Evolutionary conservation across 768 basidiomycete genomes (phyloP).

Genomic region (Panaeolus cyanescens): DNA sequence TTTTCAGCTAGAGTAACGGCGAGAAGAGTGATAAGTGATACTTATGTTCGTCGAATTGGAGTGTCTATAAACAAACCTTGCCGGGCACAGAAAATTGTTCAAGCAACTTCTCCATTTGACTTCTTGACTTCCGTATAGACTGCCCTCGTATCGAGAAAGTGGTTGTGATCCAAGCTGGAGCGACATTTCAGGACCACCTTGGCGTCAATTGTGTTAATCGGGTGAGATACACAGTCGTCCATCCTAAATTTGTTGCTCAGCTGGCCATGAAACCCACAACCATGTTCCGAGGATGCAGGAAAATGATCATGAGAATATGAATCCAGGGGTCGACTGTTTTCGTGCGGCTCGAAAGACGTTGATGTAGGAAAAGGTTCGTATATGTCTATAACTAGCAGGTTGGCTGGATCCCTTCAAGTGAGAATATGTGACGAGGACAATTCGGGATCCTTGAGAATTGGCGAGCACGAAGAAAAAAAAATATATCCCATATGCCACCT

Average conservation of each 20-base stretch:
- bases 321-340: not conserved
- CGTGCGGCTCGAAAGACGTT: not conserved
- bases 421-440: not conserved
- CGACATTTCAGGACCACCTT: not conserved
- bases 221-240: not conserved
- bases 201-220: not conserved
- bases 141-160: not conserved
- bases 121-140: not conserved
- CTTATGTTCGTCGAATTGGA: not conserved
- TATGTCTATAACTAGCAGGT: not conserved
- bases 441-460: conserved; percentile 2
- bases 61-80: not conserved
- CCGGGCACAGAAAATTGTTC: not conserved
- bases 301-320: conserved; percentile 2
- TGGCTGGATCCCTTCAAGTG: not conserved
- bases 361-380: not conserved
- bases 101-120: not conserved
- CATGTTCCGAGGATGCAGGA: conserved; percentile 1
- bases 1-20: not conserved
- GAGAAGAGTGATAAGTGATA: not conserved
- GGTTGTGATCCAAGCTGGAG: not conserved
- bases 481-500: not conserved
- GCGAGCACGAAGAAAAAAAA: not conserved
- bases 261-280: not conserved
- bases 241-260: not conserved